Percentiles rank a stretch among this genome's conserved stretches.
These are phyloP conservation scores for Monosporascus sp. DNA, from an alignment of 2,329 filamentous ascomycete species.

Conservation along the genomic window DNA sequence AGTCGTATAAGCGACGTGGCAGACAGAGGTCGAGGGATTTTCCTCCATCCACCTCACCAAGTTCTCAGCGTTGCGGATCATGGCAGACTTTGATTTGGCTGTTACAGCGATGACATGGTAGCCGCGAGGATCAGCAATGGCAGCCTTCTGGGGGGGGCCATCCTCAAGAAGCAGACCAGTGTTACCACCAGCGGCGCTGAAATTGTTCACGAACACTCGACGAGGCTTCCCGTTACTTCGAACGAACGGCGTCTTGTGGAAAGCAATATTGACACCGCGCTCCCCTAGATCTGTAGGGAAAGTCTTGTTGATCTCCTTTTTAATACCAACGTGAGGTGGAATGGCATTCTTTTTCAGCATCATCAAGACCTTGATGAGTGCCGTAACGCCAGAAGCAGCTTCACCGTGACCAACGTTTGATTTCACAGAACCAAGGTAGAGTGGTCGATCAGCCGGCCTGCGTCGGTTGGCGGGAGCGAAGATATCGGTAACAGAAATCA, in stretches of 20 bases:
- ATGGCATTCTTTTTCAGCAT: conserved; percentile 61
- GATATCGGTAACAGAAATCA: conserved; percentile 63
- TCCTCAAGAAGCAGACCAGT: conserved; percentile 63
- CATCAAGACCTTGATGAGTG: conserved; percentile 59
- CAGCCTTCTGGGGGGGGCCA: conserved; percentile 35
- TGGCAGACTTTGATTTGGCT: conserved; percentile 49
- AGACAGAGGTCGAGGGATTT: conserved; percentile 46
- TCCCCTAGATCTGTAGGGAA: conserved; percentile 52
- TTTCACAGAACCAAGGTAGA: conserved; percentile 60
- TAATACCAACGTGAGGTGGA: conserved; percentile 64
- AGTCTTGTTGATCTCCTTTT: conserved; percentile 54
- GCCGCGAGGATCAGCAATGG: conserved; percentile 44
- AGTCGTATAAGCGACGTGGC: conserved; percentile 60
- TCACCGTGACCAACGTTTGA: conserved; percentile 60
- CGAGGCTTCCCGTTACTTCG: conserved; percentile 43
- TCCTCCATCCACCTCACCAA: conserved; percentile 49
- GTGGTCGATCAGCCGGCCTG: conserved; percentile 42
- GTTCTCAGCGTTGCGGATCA: conserved; percentile 52
- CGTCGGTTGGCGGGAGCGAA: conserved; percentile 44
- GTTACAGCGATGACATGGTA: conserved; percentile 56
- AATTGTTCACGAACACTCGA: conserved; percentile 60
- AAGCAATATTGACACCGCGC: conserved; percentile 55
- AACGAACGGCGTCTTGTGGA: conserved; percentile 45
- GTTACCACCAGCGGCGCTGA: conserved; percentile 67
- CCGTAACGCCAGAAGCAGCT: conserved; percentile 56